Conservation (phyloP, 352 stramenopile genomes). For the Phytopythium mirpurense region DNA sequence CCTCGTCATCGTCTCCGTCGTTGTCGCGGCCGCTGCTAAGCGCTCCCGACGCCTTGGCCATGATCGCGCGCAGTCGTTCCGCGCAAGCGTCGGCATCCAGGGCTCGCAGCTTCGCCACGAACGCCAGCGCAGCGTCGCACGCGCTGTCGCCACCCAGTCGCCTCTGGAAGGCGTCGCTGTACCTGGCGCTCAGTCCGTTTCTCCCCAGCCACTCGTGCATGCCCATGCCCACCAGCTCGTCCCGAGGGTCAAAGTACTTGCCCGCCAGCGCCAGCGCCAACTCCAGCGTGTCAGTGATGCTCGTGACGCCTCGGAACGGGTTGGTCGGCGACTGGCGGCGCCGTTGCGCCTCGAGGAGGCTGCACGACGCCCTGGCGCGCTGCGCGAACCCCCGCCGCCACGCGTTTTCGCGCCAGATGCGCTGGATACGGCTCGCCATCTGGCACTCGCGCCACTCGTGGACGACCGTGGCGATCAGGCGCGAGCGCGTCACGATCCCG, state of each 20-base stretch:
- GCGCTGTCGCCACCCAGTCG: conserved; percentile 8
- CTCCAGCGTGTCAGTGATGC: not conserved
- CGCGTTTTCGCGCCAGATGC: conserved; percentile 47
- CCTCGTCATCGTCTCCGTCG: not conserved
- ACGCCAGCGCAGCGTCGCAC: not conserved
- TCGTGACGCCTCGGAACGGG: conserved; percentile 22
- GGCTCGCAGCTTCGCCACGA: conserved; percentile 20
- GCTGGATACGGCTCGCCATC: conserved; percentile 63
- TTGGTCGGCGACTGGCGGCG: conserved; percentile 37
- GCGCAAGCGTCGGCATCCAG: conserved; percentile 17
- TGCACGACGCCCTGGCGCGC: conserved; percentile 19
- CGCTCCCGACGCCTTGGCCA: not conserved
- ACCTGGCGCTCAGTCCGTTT: conserved; percentile 45
- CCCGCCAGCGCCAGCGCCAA: not conserved
- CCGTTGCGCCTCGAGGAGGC: conserved; percentile 42
- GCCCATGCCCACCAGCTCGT: conserved; percentile 51
- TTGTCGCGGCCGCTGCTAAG: not conserved
- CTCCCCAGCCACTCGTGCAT: conserved; percentile 50
- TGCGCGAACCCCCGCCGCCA: conserved; percentile 25
- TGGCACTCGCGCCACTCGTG: conserved; percentile 25
- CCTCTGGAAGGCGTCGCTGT: conserved; percentile 44
- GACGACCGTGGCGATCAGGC: conserved; percentile 30
- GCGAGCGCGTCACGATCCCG: conserved; percentile 29
- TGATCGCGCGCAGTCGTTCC: conserved; percentile 13
- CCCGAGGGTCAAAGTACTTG: conserved; percentile 43